phyloP scores from a whole-genome alignment of 2,329 filamentous ascomycete species.

The Phialophora verrucosa region DNA sequence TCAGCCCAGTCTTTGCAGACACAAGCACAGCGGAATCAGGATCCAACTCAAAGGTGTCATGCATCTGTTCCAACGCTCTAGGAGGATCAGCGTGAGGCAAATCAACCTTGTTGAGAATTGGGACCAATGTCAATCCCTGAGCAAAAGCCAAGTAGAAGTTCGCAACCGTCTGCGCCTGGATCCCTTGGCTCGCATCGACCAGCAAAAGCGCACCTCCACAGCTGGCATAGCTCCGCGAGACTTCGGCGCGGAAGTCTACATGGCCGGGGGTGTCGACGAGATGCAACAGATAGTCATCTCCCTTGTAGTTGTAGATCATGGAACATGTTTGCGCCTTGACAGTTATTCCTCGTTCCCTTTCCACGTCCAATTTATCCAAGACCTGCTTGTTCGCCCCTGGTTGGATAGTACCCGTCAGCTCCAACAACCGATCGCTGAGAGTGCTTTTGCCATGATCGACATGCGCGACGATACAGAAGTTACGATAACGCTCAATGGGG shows the following conservation, averaged over 20 bases:
- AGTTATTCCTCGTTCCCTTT: slow-evolving; percentile 93
- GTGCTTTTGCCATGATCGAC: slow-evolving; percentile 99
- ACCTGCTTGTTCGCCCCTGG: slow-evolving; percentile 91
- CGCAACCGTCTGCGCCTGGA: slow-evolving; percentile 96
- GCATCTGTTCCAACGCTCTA: slow-evolving; percentile 83
- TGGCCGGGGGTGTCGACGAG: slow-evolving; percentile 96
- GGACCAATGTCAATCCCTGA: slow-evolving; percentile 82
- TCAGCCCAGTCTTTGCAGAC: slow-evolving; percentile 91
- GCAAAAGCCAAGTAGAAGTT: slow-evolving; percentile 98
- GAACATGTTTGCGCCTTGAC: slow-evolving; percentile 98
- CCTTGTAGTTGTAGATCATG: slow-evolving; percentile 90
- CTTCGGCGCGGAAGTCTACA: slow-evolving; percentile 96
- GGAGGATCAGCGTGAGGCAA: slow-evolving; percentile 86
- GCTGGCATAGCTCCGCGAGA: slow-evolving; percentile 92
- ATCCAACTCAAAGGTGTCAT: slow-evolving; percentile 84
- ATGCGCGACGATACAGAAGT: slow-evolving; percentile 98
- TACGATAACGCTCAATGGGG: slow-evolving; percentile 67
- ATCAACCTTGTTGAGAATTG: slow-evolving; percentile 97
- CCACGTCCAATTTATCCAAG: slow-evolving; percentile 94
- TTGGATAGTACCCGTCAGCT: slow-evolving; percentile 91
- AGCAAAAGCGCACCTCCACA: slow-evolving; percentile 91
- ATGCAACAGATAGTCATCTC: slow-evolving; percentile 88
- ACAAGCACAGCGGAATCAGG: slow-evolving; percentile 75
- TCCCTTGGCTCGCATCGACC: slow-evolving; percentile 93
- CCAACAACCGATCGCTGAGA: slow-evolving; percentile 86